Base-by-base conservation (phyloP, 176 grass and related monocot species). In the Oryza punctata region DNA sequence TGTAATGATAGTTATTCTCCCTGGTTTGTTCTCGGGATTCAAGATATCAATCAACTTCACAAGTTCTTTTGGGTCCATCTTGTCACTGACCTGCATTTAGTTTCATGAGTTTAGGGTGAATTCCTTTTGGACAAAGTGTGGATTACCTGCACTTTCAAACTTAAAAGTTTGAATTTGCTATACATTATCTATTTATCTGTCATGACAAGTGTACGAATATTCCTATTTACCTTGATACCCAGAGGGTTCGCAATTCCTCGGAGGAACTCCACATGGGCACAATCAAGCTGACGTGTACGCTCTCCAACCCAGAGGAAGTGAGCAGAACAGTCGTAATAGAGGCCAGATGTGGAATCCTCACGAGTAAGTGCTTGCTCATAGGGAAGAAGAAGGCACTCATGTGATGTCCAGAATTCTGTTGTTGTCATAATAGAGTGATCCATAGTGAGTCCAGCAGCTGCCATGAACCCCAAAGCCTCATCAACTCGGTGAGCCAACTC, bases 301-400 rank as follows among this genome's bases (percentile, higher is more conserved):
- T 97, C 95, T 6, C 92, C 95, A 9, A 89, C 92, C 95, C 95
- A 97, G 21, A 97, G 74, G 72, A 97, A 97, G 50, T 97, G 95
- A 7, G 95, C 92, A 78, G 95, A 97, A 72, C 95, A 97, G 29
- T 97, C 95, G 65, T 94, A 94, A 61, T 81, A 91, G 60, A 91
- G 81, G 23, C 90, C 95, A 41, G 74, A 91, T 23, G 95, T 97
- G 21, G 95, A 97, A 76, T 97, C 95, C 75, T 97, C 90, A 12
- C 95, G 87, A 52, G 95, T 94, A 64, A 97, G 86, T 14, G 88
- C 88, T 47, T 94, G 92, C 73, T 97, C 95, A 47, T 94, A 97
- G 18, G 92, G 95, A 61, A 97, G 92, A 43, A 94, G 92, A 54
- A 97, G 92, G 77, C 95, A 94, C 83, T 97, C 95, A 70, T 97